Conservation (phyloP, 164 flowering plant genomes). For the Vitis rotundifolia region DNA sequence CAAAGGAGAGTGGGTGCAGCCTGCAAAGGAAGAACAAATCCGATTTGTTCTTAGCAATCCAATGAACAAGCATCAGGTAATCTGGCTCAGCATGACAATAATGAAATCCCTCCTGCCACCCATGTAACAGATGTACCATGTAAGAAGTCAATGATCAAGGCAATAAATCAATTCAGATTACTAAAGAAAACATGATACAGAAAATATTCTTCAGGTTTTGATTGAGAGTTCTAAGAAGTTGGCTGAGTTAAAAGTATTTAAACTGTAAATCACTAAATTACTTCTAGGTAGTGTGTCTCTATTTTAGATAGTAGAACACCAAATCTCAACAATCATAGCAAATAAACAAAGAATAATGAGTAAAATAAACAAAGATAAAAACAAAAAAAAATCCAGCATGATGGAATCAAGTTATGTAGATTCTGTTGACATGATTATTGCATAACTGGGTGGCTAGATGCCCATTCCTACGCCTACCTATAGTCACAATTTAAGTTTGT, state of each 20-base stretch:
- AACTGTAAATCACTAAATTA: no score
- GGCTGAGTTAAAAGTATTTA: no score
- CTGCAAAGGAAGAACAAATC: slow-evolving; percentile 30
- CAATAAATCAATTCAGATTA: neutral
- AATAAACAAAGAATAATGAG: no score
- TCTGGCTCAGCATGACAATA: slow-evolving; percentile 52
- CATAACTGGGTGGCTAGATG: no score
- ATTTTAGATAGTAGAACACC: no score
- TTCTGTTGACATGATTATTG: neutral
- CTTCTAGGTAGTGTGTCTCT: no score
- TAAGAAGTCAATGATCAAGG: neutral
- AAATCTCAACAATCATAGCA: no score
- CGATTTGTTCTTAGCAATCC: slow-evolving; percentile 48
- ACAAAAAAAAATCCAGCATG: neutral
- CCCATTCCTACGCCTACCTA: neutral
- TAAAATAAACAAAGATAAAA: neutral
- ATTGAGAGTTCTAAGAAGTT: no score
- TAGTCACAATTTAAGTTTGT: neutral
- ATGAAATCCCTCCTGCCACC: slow-evolving; percentile 47
- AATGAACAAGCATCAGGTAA: slow-evolving; percentile 50
- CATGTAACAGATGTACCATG: neutral
- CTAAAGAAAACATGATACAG: neutral
- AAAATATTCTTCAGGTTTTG: neutral
- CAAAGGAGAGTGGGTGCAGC: slow-evolving; percentile 25
- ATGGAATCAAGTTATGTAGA: neutral